Conservation (phyloP, 495 filamentous ascomycete species). For the Tuber magnatum region DNA sequence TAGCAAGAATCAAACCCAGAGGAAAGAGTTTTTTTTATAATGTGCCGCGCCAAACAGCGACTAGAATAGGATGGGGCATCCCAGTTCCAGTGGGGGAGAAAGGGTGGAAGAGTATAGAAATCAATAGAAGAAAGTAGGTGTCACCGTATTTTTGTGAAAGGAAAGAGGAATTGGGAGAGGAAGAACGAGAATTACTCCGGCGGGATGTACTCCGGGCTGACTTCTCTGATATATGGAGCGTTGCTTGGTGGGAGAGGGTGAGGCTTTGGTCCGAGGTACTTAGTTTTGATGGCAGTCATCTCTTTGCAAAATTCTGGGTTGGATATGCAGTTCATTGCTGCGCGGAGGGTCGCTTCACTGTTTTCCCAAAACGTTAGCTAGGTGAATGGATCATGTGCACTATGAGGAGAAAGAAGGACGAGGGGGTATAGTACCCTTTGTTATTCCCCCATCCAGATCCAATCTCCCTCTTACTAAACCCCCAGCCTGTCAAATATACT, state of each 20-base stretch:
- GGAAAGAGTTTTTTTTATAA: too few species aligned
- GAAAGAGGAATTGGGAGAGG: neutral
- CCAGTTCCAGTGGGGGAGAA: neutral
- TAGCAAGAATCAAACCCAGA: too few species aligned
- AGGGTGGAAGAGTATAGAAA: neutral
- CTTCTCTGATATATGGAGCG: neutral
- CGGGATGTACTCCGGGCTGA: neutral
- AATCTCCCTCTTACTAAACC: slow-evolving; percentile 27
- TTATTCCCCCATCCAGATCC: slow-evolving; percentile 37
- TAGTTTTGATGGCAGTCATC: slow-evolving; percentile 20
- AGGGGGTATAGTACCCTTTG: slow-evolving; percentile 24
- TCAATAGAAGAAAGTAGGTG: neutral
- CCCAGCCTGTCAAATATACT: slow-evolving; percentile 37
- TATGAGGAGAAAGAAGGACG: neutral
- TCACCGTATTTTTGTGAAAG: neutral
- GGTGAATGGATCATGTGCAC: neutral
- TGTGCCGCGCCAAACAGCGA: too few species aligned
- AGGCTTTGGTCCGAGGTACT: slow-evolving; percentile 30
- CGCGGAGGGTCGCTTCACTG: slow-evolving; percentile 36
- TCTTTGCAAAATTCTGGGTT: slow-evolving; percentile 32
- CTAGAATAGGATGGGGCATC: neutral
- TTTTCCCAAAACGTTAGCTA: slow-evolving; percentile 4
- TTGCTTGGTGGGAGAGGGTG: neutral
- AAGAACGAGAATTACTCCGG: neutral
- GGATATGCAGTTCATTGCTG: slow-evolving; percentile 36